phyloP scores from a whole-genome alignment of 192 early-diverging fungal genomes.

The Backusella sp. region DNA sequence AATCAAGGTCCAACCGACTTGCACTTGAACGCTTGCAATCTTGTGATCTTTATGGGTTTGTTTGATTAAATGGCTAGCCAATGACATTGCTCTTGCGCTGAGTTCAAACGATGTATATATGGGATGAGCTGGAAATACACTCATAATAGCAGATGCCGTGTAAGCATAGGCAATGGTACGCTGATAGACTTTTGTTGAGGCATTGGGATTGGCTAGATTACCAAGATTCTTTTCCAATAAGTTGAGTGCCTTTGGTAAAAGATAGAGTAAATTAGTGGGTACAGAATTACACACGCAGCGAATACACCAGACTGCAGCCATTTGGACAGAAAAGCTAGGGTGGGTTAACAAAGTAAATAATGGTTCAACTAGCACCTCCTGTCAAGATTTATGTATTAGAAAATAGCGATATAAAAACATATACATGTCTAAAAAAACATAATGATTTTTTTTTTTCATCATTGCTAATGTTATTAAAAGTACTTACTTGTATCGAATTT shows the following conservation, averaged over 20 bases:
- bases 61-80: conserved; percentile 75
- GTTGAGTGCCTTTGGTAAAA: conserved; percentile 64
- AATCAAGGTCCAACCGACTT: conserved; percentile 80
- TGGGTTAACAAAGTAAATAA: conserved; percentile 69
- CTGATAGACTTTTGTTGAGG: conserved; percentile 41
- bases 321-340: conserved; percentile 69
- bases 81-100: conserved; percentile 72
- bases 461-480: background rate
- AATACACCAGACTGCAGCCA: conserved; percentile 69
- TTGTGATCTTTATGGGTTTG: conserved; percentile 57
- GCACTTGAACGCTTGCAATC: conserved; percentile 60
- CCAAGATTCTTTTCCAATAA: conserved; percentile 72
- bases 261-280: conserved; percentile 58
- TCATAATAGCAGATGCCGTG: conserved; percentile 65
- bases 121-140: conserved; percentile 60
- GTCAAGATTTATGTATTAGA: background rate
- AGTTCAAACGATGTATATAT: conserved; percentile 78
- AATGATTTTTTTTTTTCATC: background rate
- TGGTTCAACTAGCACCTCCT: conserved; percentile 67
- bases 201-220: conserved; percentile 53
- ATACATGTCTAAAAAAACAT: background rate
- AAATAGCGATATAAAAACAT: background rate
- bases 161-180: conserved; percentile 63
- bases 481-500: conserved; percentile 49
- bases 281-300: conserved; percentile 64